These are phyloP conservation scores for Periconia macrospinosa DNA, from an alignment of 2,329 filamentous ascomycete genomes.

Conservation along the genomic window DNA sequence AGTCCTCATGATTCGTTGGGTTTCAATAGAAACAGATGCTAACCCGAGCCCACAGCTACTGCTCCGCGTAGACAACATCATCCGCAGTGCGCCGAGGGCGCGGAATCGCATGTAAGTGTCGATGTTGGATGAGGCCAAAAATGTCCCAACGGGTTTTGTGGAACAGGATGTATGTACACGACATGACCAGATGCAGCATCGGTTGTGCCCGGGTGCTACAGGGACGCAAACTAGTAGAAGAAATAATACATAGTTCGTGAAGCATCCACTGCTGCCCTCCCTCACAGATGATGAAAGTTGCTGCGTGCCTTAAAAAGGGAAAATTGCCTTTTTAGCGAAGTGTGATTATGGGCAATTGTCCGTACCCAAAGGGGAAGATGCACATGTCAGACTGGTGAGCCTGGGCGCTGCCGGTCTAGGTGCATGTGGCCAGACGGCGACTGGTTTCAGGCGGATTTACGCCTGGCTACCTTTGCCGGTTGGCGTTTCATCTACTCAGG, in stretches of 20 bases:
- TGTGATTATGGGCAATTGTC: too few relatives aligned
- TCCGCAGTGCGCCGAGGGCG: slow-evolving; percentile 84
- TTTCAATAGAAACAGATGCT: slow-evolving; percentile 21
- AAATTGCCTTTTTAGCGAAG: too few relatives aligned
- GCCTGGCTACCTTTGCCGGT: slow-evolving; percentile 10
- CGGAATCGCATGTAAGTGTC: slow-evolving; percentile 69
- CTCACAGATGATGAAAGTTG: too few relatives aligned
- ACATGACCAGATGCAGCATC: slow-evolving; percentile 5
- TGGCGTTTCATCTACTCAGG: slow-evolving; percentile 18
- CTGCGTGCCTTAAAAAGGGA: too few relatives aligned
- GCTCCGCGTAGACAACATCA: slow-evolving; percentile 95
- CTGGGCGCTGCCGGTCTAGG: neutral
- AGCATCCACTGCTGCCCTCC: too few relatives aligned
- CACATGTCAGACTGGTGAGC: too few relatives aligned
- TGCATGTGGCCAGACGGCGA: slow-evolving; percentile 8
- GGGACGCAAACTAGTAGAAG: neutral
- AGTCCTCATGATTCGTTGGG: slow-evolving; percentile 37
- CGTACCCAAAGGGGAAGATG: too few relatives aligned
- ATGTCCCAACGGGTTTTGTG: slow-evolving; percentile 28
- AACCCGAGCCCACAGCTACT: slow-evolving; percentile 63
- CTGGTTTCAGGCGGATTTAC: slow-evolving; percentile 11
- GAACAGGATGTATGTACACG: slow-evolving; percentile 8
- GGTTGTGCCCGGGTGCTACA: neutral
- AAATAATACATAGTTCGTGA: too few relatives aligned
- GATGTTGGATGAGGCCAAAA: slow-evolving; percentile 9